Evolutionary conservation across 2,329 filamentous ascomycete species (phyloP).

Genomic region (Fusarium marasasianum): DNA sequence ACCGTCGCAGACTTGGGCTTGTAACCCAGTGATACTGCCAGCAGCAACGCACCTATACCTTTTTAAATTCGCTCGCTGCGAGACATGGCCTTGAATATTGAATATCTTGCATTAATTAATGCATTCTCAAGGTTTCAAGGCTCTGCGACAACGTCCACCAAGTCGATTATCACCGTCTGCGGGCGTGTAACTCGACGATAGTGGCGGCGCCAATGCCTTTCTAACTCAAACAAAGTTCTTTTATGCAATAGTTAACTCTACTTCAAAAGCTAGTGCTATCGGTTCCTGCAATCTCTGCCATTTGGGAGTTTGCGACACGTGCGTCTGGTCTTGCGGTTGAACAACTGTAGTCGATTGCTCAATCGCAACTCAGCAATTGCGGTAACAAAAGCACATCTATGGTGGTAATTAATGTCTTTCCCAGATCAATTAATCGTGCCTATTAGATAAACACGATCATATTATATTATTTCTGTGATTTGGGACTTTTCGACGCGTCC

Average conservation of each 20-base stretch:
- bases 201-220: not conserved
- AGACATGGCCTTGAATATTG: fast-evolving
- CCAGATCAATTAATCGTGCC: fast-evolving
- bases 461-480: not conserved
- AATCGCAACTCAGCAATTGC: not conserved
- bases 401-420: not conserved
- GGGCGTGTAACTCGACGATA: not conserved
- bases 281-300: not conserved
- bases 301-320: not conserved
- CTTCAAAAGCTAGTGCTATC: fast-evolving
- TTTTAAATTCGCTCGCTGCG: fast-evolving
- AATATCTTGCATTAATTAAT: not conserved
- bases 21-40: not conserved
- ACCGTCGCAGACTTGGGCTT: not conserved
- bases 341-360: too few relatives aligned
- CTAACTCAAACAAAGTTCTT: not conserved
- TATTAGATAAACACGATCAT: fast-evolving
- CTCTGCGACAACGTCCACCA: not conserved
- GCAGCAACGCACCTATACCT: fast-evolving
- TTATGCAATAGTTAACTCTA: fast-evolving
- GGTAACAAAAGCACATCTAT: not conserved
- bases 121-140: not conserved
- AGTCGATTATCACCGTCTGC: not conserved
- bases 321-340: not conserved
- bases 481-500: not conserved